Evolutionary conservation across 768 basidiomycete genomes (phyloP).

Genomic region (Mycena pura): DNA sequence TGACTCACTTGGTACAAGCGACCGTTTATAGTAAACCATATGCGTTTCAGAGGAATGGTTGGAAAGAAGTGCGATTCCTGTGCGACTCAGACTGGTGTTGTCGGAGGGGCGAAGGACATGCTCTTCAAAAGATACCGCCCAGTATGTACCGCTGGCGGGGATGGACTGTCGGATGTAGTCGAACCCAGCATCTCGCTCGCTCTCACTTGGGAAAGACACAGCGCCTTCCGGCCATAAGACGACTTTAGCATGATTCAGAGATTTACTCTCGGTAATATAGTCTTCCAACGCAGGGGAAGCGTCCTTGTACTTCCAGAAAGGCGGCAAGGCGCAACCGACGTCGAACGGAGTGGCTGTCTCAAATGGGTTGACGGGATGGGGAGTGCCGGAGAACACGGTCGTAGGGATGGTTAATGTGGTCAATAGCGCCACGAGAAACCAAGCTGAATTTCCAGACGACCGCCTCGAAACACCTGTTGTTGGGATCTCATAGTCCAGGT

Average conservation of each 20-base stretch:
- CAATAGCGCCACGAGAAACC: constrained; percentile 49
- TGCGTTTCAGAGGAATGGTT: constrained; percentile 42
- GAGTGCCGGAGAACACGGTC: constrained; percentile 44
- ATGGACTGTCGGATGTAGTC: constrained; percentile 43
- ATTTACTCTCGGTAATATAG: constrained; percentile 64
- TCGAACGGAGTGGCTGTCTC: constrained; percentile 57
- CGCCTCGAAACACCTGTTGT: constrained; percentile 3
- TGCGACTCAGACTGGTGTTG: constrained; percentile 53
- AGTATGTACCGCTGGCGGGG: constrained; percentile 44
- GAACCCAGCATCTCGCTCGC: constrained; percentile 59
- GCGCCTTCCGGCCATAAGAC: constrained; percentile 87
- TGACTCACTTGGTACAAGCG: constrained; percentile 79
- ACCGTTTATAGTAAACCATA: constrained; percentile 73
- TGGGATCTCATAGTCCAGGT: constrained; percentile 28
- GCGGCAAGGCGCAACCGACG: constrained; percentile 75
- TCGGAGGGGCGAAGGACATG: constrained; percentile 48
- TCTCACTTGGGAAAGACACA: constrained; percentile 61
- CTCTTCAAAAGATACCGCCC: constrained; percentile 81
- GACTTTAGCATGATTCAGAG: constrained; percentile 57
- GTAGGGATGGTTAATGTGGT: constrained; percentile 63
- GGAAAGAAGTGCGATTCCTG: constrained; percentile 69
- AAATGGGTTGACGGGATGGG: constrained; percentile 29
- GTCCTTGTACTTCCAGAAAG: constrained; percentile 47
- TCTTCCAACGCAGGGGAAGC: constrained; percentile 55
- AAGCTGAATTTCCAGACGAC: constrained; percentile 34